Conservation (phyloP, 192 early-diverging fungal species). For the Geranomyces variabilis region DNA sequence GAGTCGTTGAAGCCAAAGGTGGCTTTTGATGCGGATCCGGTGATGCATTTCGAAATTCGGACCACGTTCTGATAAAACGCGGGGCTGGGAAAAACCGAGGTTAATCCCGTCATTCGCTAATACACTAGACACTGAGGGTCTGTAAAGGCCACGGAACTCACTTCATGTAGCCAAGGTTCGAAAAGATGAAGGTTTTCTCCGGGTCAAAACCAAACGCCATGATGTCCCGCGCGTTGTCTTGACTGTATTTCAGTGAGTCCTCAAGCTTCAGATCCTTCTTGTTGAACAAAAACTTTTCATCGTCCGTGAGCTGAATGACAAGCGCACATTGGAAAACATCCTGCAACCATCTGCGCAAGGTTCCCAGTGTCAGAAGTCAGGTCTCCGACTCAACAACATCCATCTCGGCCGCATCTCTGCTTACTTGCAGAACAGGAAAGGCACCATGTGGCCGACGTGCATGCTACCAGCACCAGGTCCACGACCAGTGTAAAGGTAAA, state of each 20-base stretch:
- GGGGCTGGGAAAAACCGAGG: slow-evolving; percentile 55
- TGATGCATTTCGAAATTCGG: slow-evolving; percentile 85
- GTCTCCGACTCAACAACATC: not conserved
- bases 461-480: slow-evolving; percentile 90
- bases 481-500: slow-evolving; percentile 97
- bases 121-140: not conserved
- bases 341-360: slow-evolving; percentile 77
- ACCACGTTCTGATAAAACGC: slow-evolving; percentile 94
- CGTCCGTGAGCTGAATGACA: slow-evolving; percentile 97
- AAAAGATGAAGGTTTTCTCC: slow-evolving; percentile 97
- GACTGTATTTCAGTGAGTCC: slow-evolving; percentile 72
- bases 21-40: slow-evolving; percentile 76
- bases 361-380: not conserved
- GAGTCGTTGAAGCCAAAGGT: slow-evolving; percentile 92
- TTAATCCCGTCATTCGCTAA: not conserved
- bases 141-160: no score
- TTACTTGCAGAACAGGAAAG: slow-evolving; percentile 95
- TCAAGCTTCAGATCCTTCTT: slow-evolving; percentile 85
- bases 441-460: slow-evolving; percentile 97
- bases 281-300: slow-evolving; percentile 96
- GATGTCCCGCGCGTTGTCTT: slow-evolving; percentile 88
- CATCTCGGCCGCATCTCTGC: not conserved
- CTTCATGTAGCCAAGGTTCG: slow-evolving; percentile 89
- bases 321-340: slow-evolving; percentile 93
- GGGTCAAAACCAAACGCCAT: slow-evolving; percentile 94